Evolutionary conservation across 2,329 filamentous ascomycete genomes (phyloP), one percentile per base, ranked within the genome.

Genomic region (Ascomycota sp.): DNA sequence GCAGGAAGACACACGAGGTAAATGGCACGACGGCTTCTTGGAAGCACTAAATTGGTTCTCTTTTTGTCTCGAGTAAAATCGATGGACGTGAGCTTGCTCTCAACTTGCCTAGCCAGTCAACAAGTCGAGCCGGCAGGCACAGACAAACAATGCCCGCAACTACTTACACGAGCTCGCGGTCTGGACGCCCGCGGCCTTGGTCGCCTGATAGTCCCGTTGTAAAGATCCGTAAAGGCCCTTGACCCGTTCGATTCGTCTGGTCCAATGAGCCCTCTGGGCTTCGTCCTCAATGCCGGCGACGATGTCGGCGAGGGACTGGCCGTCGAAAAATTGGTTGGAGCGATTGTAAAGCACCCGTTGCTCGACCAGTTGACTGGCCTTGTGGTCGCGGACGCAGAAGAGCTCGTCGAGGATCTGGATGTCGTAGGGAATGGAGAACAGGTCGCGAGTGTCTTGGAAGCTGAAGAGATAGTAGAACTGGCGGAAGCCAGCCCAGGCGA

Each of bases 401-500:
- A 70, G 64, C 32, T 61, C 48, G 41, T 65, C 49, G 28, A 70
- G 39, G 32, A 70, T 69, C 29, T 67, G 57, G 35, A 69, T 66
- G 34, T 70, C 65, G 41, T 68, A 58, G 2, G 64, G 64, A 32
- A 69, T 68, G 3, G 46, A 43, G 38, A 70, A 69, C 5, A 65
- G 39, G 36, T 69, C 63, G 24, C 64, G 50, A 30, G 59, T 68
- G 42, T 70, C 65, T 43, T 68, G 59, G 40, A 69, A 66, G 0
- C 64, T 68, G 44, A 69, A 70, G 28, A 69, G 47, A 40, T 67
- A 67, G 43, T 65, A 69, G 32, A 70, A 52, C 43, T 63, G 57
- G 33, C 51, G 52, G 47, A 70, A 69, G 1, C 65, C 64, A 8
- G 59, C 57, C 65, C 65, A 70, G 3, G 64, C 54, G 35, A 70